Conservation (phyloP, 345 rosid species). For the Litchi chinensis region DNA sequence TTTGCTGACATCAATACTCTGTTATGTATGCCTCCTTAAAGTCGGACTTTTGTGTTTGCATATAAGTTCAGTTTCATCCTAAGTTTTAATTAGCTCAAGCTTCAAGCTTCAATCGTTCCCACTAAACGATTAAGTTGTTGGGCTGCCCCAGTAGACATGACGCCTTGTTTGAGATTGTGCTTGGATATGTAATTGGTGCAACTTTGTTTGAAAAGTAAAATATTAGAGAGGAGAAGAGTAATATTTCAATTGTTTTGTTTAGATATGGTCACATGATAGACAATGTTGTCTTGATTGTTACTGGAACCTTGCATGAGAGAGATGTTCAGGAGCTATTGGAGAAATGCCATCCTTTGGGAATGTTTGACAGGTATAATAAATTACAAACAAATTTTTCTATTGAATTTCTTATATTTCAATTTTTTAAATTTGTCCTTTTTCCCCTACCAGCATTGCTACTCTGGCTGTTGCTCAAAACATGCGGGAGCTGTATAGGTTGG, state of each 20-base stretch:
- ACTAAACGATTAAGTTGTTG: not conserved
- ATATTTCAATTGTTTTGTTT: slow-evolving; percentile 23
- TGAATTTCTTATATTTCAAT: not conserved
- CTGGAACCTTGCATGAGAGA: slow-evolving; percentile 98
- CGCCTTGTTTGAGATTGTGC: not conserved
- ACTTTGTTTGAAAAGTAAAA: not conserved
- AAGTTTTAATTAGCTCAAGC: not conserved
- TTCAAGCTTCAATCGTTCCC: not conserved
- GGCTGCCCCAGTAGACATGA: not conserved
- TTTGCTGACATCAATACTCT: not conserved
- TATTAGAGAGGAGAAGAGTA: slow-evolving; percentile 3
- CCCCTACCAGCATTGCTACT: slow-evolving; percentile 78
- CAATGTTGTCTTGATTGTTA: slow-evolving; percentile 96
- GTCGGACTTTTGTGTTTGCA: not conserved
- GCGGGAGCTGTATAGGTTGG: slow-evolving; percentile 97
- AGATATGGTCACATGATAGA: slow-evolving; percentile 99
- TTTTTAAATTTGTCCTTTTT: slow-evolving; percentile 3
- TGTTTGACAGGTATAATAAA: slow-evolving; percentile 88
- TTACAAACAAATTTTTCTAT: not conserved
- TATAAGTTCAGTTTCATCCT: not conserved
- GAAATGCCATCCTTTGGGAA: slow-evolving; percentile 99
- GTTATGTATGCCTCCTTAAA: not conserved
- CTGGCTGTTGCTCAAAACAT: slow-evolving; percentile 98
- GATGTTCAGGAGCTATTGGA: slow-evolving; percentile 96
- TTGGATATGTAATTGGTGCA: not conserved